phyloP scores from a whole-genome alignment of 257 asterid species.

The Misopates orontium region DNA sequence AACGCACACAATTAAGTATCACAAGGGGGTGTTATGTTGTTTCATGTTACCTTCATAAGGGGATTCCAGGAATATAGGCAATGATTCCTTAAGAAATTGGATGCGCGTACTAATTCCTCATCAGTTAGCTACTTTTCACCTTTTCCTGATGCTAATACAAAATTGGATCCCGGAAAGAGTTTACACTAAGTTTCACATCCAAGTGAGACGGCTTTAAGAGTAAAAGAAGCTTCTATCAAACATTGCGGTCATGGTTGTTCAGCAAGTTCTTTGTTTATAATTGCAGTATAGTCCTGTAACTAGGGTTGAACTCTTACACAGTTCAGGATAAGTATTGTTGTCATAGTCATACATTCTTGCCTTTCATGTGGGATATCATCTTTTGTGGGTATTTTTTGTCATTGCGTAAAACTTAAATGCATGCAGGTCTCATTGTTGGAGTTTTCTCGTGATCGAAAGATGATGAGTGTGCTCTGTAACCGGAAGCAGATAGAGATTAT shows the following conservation, averaged over 20 bases:
- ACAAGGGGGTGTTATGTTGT: conserved; percentile 1
- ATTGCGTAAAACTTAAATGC: conserved; percentile 26
- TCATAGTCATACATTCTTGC: conserved; percentile 1
- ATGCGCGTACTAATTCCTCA: conserved; percentile 1
- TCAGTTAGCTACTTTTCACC: background rate
- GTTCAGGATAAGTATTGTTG: background rate
- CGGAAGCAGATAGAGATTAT: conserved; percentile 87
- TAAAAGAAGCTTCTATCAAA: conserved; percentile 4
- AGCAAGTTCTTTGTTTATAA: conserved; percentile 7
- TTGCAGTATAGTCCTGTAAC: conserved; percentile 4
- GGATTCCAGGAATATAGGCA: background rate
- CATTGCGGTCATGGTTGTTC: conserved; percentile 7
- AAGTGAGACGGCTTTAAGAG: conserved; percentile 6
- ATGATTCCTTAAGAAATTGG: conserved; percentile 19
- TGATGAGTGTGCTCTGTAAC: conserved; percentile 99
- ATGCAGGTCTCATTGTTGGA: conserved; percentile 84
- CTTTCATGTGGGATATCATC: background rate
- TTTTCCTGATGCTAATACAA: conserved; percentile 3
- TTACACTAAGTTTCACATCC: background rate
- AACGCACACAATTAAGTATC: conserved; percentile 1
- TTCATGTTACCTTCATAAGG: conserved; percentile 13
- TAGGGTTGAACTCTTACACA: background rate
- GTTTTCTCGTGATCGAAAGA: conserved; percentile 97
- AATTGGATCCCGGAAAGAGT: conserved; percentile 9
- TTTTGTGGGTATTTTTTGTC: background rate